Percentiles rank a stretch among this genome's conserved stretches.
phyloP scores from a whole-genome alignment of 768 basidiomycete genomes.

The Amanita molliuscula region DNA sequence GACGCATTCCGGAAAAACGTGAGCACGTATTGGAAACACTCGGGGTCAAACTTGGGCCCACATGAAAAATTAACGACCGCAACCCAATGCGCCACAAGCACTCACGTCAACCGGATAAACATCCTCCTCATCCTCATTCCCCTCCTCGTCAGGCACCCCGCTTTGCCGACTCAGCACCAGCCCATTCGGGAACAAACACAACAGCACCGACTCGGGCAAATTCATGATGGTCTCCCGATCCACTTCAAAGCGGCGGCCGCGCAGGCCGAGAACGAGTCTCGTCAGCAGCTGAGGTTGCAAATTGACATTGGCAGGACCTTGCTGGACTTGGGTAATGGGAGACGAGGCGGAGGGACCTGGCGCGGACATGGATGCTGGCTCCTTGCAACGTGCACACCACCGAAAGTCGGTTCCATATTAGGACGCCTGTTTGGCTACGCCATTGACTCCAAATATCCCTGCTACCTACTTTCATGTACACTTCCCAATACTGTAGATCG shows the following conservation, averaged over 20 bases:
- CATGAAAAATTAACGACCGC: not conserved
- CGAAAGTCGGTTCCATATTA: not conserved
- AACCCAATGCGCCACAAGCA: slow-evolving; percentile 14
- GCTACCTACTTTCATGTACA: not conserved
- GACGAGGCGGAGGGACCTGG: slow-evolving; percentile 26
- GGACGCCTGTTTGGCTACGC: not conserved
- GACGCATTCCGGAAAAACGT: slow-evolving; percentile 85
- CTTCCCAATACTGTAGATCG: too few relatives aligned
- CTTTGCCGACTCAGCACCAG: slow-evolving; percentile 87
- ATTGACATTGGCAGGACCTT: slow-evolving; percentile 54
- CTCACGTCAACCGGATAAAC: slow-evolving; percentile 94
- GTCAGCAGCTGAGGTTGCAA: slow-evolving; percentile 84
- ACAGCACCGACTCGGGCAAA: slow-evolving; percentile 90
- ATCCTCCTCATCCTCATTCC: slow-evolving; percentile 79
- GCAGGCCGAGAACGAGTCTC: slow-evolving; percentile 83
- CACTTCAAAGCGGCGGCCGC: slow-evolving; percentile 85
- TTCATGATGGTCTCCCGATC: slow-evolving; percentile 98
- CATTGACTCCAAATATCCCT: slow-evolving; percentile 3
- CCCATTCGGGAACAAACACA: slow-evolving; percentile 96
- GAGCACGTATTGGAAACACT: slow-evolving; percentile 91
- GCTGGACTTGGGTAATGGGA: slow-evolving; percentile 52
- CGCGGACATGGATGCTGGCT: slow-evolving; percentile 23
- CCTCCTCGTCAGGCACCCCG: slow-evolving; percentile 64
- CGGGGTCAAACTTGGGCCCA: slow-evolving; percentile 80
- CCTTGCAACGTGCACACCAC: slow-evolving; percentile 1